Evolutionary conservation across 768 basidiomycete species (phyloP).

Genomic region (Lentinula boryana): DNA sequence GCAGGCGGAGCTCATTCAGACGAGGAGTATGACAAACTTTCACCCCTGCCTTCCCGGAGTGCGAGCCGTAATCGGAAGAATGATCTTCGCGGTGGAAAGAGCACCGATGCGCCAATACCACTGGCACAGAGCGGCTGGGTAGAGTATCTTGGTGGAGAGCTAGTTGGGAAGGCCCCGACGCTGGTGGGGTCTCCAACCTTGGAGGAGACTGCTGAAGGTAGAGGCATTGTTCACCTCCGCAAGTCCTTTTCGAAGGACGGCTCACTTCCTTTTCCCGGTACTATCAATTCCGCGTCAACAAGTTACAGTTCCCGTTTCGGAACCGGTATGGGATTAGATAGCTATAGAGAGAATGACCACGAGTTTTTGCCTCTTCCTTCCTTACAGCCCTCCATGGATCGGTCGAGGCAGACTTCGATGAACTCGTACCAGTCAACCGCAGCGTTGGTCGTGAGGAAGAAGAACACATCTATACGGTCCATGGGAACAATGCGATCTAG

Average conservation of each 20-base stretch:
- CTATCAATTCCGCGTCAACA: not conserved
- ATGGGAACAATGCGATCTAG: not conserved
- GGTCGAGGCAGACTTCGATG: not conserved
- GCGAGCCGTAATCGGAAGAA: not conserved
- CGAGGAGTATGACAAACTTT: not conserved
- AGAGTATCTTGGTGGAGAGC: conserved; percentile 3
- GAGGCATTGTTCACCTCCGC: not conserved
- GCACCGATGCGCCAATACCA: not conserved
- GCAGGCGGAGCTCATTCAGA: not conserved
- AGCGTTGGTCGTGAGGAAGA: not conserved
- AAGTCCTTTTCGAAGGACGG: not conserved
- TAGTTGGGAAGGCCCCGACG: not conserved
- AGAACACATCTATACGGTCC: not conserved
- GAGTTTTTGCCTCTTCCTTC: not conserved
- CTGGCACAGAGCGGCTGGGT: conserved; percentile 2
- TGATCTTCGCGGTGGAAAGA: not conserved
- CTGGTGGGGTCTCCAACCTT: not conserved
- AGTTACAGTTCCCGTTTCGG: not conserved
- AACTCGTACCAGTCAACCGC: not conserved
- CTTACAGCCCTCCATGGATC: not conserved
- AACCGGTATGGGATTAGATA: not conserved
- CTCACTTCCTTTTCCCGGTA: not conserved
- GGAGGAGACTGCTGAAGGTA: not conserved
- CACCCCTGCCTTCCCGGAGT: not conserved
- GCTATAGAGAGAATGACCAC: not conserved